Percentiles rank a stretch among this genome's conserved stretches.
phyloP scores from a whole-genome alignment of 108 stramenopile species.

The Discostella stelligeroides region DNA sequence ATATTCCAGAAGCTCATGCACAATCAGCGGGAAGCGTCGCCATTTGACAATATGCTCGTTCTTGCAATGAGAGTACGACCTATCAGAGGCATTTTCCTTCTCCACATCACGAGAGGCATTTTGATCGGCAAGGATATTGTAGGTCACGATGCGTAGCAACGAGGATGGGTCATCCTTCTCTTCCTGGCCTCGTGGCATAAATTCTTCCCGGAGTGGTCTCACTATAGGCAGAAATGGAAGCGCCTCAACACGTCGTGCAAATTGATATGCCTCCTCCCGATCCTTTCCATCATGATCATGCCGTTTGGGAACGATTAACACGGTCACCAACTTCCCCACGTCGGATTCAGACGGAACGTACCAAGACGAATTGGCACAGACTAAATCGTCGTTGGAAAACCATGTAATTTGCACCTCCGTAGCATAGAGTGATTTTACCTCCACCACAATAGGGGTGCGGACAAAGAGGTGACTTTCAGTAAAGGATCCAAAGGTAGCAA shows the following conservation, averaged over 20 bases:
- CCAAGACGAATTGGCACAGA: slow-evolving; percentile 23
- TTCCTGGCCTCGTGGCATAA: not conserved
- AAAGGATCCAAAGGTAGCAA: slow-evolving; percentile 68
- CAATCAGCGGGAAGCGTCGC: slow-evolving; percentile 69
- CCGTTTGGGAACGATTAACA: slow-evolving; percentile 33
- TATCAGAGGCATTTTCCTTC: slow-evolving; percentile 20
- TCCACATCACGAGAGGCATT: slow-evolving; percentile 51
- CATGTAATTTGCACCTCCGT: slow-evolving; percentile 56
- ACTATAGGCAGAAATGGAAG: slow-evolving; percentile 42
- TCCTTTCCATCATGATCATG: slow-evolving; percentile 40
- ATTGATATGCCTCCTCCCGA: slow-evolving; percentile 46
- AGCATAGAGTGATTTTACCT: slow-evolving; percentile 49
- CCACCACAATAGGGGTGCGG: slow-evolving; percentile 57
- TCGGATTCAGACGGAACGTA: slow-evolving; percentile 36
- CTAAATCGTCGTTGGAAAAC: slow-evolving; percentile 53
- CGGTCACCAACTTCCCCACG: slow-evolving; percentile 37
- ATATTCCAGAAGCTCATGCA: slow-evolving; percentile 71
- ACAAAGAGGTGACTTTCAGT: slow-evolving; percentile 51
- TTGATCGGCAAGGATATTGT: slow-evolving; percentile 82
- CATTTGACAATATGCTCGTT: slow-evolving; percentile 43
- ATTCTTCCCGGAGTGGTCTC: slow-evolving; percentile 33
- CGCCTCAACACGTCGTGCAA: slow-evolving; percentile 24
- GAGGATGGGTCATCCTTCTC: slow-evolving; percentile 7
- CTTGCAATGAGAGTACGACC: slow-evolving; percentile 55
- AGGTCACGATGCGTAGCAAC: slow-evolving; percentile 62